A percentile compares a stretch with the other conserved stretches of the same genome.
Conservation (phyloP, 306 rosid genomes). For the Sindora glabra region DNA sequence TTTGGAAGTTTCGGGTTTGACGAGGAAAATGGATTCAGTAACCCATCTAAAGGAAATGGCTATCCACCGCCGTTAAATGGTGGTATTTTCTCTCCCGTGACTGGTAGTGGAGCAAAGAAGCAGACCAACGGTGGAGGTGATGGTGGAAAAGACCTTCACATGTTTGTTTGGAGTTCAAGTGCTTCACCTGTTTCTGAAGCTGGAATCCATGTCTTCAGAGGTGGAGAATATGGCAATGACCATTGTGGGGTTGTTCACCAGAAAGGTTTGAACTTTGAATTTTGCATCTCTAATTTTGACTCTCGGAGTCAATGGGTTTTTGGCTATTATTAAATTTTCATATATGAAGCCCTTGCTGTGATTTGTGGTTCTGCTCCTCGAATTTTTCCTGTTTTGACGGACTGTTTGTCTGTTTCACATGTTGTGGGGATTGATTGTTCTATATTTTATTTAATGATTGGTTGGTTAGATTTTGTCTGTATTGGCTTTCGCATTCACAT, state of each 20-base stretch:
- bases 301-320: neutral
- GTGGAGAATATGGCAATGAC: conserved; percentile 58
- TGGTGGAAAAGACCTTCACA: conserved; percentile 68
- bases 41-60: conserved; percentile 6
- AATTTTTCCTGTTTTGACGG: conserved; percentile 2
- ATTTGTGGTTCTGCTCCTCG: neutral
- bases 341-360: neutral
- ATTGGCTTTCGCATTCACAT: neutral
- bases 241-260: conserved; percentile 55
- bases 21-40: conserved; percentile 43
- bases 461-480: conserved; percentile 19
- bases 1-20: conserved; percentile 53
- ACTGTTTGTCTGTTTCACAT: conserved; percentile 13
- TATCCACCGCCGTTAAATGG: conserved; percentile 55
- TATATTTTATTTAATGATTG: conserved; percentile 16
- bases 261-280: conserved; percentile 39
- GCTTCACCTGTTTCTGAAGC: conserved; percentile 83
- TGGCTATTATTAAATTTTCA: neutral
- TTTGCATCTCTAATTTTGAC: neutral
- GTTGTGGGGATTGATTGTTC: conserved; percentile 11
- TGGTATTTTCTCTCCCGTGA: conserved; percentile 69
- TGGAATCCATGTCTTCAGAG: conserved; percentile 77
- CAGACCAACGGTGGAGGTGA: conserved; percentile 28
- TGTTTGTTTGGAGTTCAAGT: conserved; percentile 93
- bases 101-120: conserved; percentile 38